These are phyloP conservation scores for Laguncularia racemosa DNA, from an alignment of 345 rosid species.

Conservation along the genomic window DNA sequence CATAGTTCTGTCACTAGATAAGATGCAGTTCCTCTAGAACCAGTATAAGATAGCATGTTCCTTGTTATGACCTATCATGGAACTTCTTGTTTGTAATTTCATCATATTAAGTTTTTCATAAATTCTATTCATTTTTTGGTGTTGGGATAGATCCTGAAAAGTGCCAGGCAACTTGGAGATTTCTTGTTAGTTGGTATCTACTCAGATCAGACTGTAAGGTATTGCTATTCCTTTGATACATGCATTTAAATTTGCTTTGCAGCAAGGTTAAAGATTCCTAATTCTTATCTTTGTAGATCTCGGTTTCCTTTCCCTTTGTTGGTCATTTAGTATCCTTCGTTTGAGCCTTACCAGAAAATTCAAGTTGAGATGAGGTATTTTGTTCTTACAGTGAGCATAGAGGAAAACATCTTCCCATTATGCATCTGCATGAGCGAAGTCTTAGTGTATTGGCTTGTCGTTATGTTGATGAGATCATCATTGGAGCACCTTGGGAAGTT, in stretches of 20 bases:
- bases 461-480: constrained; percentile 95
- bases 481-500: constrained; percentile 97
- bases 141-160: constrained; percentile 62
- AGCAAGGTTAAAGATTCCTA: too few relatives aligned
- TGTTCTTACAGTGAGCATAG: constrained; percentile 58
- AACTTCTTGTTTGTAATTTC: neutral
- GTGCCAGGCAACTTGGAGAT: constrained; percentile 90
- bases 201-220: constrained; percentile 83
- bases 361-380: constrained; percentile 3
- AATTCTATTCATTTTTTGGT: neutral
- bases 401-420: constrained; percentile 65
- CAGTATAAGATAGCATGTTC: too few relatives aligned
- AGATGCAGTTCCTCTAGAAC: too few relatives aligned
- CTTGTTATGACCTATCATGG: too few relatives aligned
- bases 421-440: constrained; percentile 92
- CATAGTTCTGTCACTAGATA: too few relatives aligned
- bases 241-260: too few relatives aligned
- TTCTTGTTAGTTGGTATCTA: constrained; percentile 89
- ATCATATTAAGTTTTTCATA: too few relatives aligned
- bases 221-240: too few relatives aligned
- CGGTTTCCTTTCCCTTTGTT: neutral
- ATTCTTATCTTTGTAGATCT: neutral
- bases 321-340: neutral
- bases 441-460: constrained; percentile 90
- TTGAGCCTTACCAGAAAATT: neutral